Base-by-base conservation (phyloP, 1,139 yeast genomes). In the Pichia kudriavzevii region DNA sequence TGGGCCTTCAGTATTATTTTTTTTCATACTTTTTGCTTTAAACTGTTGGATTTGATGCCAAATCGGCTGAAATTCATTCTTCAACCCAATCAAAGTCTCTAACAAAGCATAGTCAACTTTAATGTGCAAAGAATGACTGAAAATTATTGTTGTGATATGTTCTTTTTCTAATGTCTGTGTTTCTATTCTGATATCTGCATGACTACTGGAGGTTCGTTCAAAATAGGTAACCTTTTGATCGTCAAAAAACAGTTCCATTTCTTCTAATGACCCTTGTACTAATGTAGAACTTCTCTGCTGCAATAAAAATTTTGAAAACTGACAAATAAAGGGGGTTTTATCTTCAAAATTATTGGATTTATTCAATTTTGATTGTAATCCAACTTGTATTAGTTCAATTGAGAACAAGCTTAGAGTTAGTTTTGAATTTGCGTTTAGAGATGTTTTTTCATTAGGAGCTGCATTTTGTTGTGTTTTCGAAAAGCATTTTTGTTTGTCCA, bases 141-240 rank as follows among this genome's bases (percentile, higher is more conserved):
- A 54, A 19, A 74, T 55, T 0, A 67, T 30, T 0, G 39, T 43
- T 2, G 77, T 71, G 13, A 64, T 50, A 34, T 68, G 71, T 4
- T 23, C 7, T 4, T 18, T 22, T 13, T 26, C 27, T 11, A 29
- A 31, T 11, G 11, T 35, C 34, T 64, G 63, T n/a, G 66, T 43
- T 46, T 76, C 81, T 48, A 75, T 72, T 17, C 77, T 52, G 1
- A 75, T 38, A 45, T 75, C 82, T 5, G 72, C 68, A 31, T 64
- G 65, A 0, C 55, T 35, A 45, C 26, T 20, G 38, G 36, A 50
- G 40, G 45, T 42, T 16, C 44, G 46, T 17, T 43, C 45, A 24
- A 42, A 34, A 31, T 65, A 53, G 0, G 61, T 34, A 41, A 4
- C 39, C 40, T 13, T 37, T 16, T 1, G 13, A 1, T 40, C 40